Conservation (phyloP, 139 green algal species). For the Axilococcus clingmanii region DNA sequence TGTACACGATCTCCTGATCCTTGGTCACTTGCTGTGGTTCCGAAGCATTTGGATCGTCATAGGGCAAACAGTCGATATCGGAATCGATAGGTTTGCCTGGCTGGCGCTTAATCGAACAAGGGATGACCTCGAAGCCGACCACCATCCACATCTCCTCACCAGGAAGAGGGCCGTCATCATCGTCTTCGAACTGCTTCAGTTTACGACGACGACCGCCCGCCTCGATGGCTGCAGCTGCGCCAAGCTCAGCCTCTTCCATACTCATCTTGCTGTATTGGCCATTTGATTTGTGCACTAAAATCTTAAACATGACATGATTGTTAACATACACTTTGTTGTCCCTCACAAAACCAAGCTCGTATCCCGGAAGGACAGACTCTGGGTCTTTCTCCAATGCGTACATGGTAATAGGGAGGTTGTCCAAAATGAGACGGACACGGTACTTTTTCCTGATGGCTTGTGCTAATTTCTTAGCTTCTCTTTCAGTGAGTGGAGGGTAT, state of each 20-base stretch:
- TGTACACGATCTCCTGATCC: constrained; percentile 50
- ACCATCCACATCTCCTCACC: constrained; percentile 59
- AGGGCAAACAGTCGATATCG: constrained; percentile 58
- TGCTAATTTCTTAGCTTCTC: constrained; percentile 53
- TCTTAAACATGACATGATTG: constrained; percentile 94
- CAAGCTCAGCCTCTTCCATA: constrained; percentile 29
- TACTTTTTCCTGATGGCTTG: constrained; percentile 78
- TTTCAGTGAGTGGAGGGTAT: constrained; percentile 24
- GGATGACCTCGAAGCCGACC: constrained; percentile 85
- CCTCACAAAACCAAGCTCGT: constrained; percentile 67
- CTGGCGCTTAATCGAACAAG: constrained; percentile 69
- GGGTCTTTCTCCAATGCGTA: constrained; percentile 65
- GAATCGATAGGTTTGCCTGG: constrained; percentile 31
- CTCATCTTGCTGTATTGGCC: constrained; percentile 48
- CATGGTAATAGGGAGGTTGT: constrained; percentile 92
- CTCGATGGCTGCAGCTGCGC: constrained; percentile 35
- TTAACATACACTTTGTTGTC: constrained; percentile 73
- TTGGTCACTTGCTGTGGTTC: constrained; percentile 57
- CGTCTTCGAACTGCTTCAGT: not conserved
- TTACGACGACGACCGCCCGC: constrained; percentile 1
- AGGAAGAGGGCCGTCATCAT: not conserved
- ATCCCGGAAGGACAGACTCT: constrained; percentile 62
- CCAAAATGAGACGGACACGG: constrained; percentile 83
- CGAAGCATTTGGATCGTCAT: constrained; percentile 32
- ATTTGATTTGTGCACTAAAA: constrained; percentile 79